phyloP scores from a whole-genome alignment of 495 filamentous ascomycete genomes.

The Penicillium pancosmium region DNA sequence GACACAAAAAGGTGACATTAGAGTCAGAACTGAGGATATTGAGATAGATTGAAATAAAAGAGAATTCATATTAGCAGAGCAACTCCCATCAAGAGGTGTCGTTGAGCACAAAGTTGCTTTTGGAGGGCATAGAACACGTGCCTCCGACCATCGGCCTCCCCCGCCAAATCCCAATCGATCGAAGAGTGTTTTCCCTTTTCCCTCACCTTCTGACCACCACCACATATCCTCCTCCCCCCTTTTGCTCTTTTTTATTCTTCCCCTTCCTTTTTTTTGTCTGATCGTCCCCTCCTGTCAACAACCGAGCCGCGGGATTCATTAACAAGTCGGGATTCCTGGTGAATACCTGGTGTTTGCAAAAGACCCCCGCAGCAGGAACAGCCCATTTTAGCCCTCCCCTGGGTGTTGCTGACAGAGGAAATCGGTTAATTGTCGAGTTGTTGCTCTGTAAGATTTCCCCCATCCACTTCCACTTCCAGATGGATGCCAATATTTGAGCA shows the following conservation, averaged over 20 bases:
- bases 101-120: background rate
- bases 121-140: constrained; percentile 26
- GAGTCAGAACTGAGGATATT: background rate
- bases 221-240: constrained; percentile 6
- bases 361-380: constrained; percentile 16
- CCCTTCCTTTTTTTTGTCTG: background rate
- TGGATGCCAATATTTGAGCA: too few relatives aligned
- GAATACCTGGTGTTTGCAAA: constrained; percentile 23
- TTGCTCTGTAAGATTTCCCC: background rate
- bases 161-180: constrained; percentile 18
- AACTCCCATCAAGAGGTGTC: background rate
- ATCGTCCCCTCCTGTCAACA: constrained; percentile 11
- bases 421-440: constrained; percentile 11
- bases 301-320: constrained; percentile 5
- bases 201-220: constrained; percentile 10
- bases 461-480: background rate
- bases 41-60: background rate
- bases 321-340: constrained; percentile 8
- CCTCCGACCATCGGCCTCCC: constrained; percentile 35
- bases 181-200: constrained; percentile 14
- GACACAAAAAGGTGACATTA: background rate
- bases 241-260: constrained; percentile 6
- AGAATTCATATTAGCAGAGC: too few relatives aligned
- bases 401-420: constrained; percentile 13
- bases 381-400: constrained; percentile 14